Base-by-base conservation (phyloP, 2,329 filamentous ascomycete genomes). In the Monosporascus sp. region DNA sequence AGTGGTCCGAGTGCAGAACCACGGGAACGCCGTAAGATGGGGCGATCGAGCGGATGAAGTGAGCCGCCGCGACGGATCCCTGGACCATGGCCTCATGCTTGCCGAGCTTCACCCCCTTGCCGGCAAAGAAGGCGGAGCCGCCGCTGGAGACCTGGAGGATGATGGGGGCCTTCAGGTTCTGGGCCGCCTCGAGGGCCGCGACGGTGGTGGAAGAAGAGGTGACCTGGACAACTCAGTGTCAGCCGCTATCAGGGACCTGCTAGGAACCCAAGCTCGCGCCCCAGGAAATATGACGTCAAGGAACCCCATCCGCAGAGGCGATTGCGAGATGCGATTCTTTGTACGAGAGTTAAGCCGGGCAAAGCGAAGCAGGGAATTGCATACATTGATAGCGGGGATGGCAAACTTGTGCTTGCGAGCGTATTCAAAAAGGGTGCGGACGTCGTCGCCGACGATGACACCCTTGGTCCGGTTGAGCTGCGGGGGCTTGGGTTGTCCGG, bases 1-100 rank as follows among this genome's bases (percentile, higher is more conserved):
- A 96, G 82, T 97, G 94, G 74, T 99, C 94, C 71, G 93, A 95
- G 85, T 97, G 92, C 56, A 97, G 86, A 66, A 97, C 80, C 64
- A 96, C 91, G 68, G 93, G 93, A 62, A 97, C 78, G 65, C 87
- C 91, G 77, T 99, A 99, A 64, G 82, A 65, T 57, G 93, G 90
- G 50, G 94, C 91, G 67, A 97, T 78, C 63, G 88, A 79, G 70
- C 92, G 90, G 78, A 97, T 91, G 81, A 90, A 97, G 79, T 96
- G 89, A 64, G 94, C 94, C 65, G 83, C 92, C 59, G 94, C 92
- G 61, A 97, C 76, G 71, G 89, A 80, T 72, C 94, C 94, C 54
- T 87, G 86, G 70, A 99, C 88, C 63, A 91, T 96, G 57, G 91
- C 93, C 67, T 86, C 80, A 78, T 97, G 94, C 77, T 92, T 75